A percentile compares a stretch with the other conserved stretches of the same genome.
These are phyloP conservation scores for Paecilomyces variotii DNA, from an alignment of 2,329 filamentous ascomycete genomes.

Conservation along the genomic window DNA sequence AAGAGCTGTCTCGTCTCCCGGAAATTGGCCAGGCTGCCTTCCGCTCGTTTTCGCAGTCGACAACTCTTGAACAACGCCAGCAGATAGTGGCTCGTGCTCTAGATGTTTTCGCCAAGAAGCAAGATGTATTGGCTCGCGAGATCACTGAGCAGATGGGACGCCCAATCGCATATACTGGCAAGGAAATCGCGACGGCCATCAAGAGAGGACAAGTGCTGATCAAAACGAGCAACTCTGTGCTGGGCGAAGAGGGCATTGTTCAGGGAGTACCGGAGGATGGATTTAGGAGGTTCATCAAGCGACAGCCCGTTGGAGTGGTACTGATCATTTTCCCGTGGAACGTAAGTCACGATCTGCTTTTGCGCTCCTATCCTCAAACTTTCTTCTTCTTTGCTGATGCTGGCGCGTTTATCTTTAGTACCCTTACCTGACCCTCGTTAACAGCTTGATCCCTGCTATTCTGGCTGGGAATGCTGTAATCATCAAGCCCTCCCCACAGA, in stretches of 20 bases:
- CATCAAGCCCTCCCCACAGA: slow-evolving; percentile 90
- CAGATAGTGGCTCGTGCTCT: slow-evolving; percentile 74
- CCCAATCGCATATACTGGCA: slow-evolving; percentile 77
- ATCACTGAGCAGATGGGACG: slow-evolving; percentile 93
- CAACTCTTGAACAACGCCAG: slow-evolving; percentile 66
- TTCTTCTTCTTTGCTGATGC: slow-evolving; percentile 5
- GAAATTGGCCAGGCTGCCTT: slow-evolving; percentile 67
- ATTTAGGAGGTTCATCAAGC: slow-evolving; percentile 84
- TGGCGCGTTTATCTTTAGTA: slow-evolving; percentile 50
- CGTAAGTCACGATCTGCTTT: slow-evolving; percentile 47
- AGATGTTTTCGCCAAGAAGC: slow-evolving; percentile 57
- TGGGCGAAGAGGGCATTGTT: slow-evolving; percentile 57
- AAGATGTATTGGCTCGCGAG: slow-evolving; percentile 75
- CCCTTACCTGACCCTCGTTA: slow-evolving; percentile 87
- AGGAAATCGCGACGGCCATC: slow-evolving; percentile 77
- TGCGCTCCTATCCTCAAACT: slow-evolving; percentile 1
- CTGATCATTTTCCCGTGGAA: slow-evolving; percentile 95
- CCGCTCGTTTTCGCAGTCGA: slow-evolving; percentile 67
- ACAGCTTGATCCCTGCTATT: slow-evolving; percentile 86
- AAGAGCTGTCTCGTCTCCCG: slow-evolving; percentile 65
- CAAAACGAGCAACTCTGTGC: slow-evolving; percentile 68
- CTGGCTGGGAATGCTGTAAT: slow-evolving; percentile 87
- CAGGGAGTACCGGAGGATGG: slow-evolving; percentile 76
- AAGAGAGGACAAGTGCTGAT: slow-evolving; percentile 79
- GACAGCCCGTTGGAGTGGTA: slow-evolving; percentile 78